phyloP scores from a whole-genome alignment of 1,284 basidiomycete genomes.

The Athelia sp. region DNA sequence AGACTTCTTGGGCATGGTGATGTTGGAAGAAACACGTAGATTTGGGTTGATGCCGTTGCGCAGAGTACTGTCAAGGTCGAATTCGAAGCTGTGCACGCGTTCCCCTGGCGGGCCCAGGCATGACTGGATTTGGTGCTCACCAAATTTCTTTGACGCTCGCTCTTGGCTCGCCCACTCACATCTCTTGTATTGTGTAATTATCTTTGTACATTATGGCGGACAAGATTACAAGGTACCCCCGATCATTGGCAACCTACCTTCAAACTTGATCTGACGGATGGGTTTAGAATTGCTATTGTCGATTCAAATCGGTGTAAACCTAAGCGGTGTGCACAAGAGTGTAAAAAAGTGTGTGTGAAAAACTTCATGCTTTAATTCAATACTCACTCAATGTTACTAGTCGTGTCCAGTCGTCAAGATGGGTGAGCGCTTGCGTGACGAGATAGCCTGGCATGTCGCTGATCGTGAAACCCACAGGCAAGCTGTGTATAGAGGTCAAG shows the following conservation, averaged over 20 bases:
- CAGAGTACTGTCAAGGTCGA: no score
- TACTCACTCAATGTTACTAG: constrained; percentile 27
- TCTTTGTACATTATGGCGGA: constrained; percentile 53
- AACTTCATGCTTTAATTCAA: background rate
- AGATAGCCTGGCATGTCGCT: background rate
- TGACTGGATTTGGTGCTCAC: no score
- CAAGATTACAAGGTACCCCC: constrained; percentile 64
- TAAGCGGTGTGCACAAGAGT: constrained; percentile 88
- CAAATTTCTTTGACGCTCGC: no score
- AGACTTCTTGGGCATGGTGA: constrained; percentile 50
- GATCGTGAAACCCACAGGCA: constrained; percentile 46
- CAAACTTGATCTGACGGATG: background rate
- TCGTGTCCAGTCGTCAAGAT: constrained; percentile 98
- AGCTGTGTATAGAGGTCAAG: constrained; percentile 97
- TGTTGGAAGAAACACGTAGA: background rate
- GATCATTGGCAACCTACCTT: background rate
- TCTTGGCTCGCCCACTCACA: no score
- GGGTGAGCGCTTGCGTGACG: constrained; percentile 51
- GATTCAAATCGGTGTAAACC: constrained; percentile 92
- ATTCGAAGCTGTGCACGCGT: background rate
- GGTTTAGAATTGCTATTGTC: constrained; percentile 85
- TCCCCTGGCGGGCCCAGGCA: no score
- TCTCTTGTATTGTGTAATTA: background rate
- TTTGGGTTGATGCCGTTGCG: no score
- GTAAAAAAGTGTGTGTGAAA: constrained; percentile 70